A percentile compares a stretch with the other conserved stretches of the same genome.
Conservation (phyloP, 805 yeast genomes). For the Suhomyces sp. region DNA sequence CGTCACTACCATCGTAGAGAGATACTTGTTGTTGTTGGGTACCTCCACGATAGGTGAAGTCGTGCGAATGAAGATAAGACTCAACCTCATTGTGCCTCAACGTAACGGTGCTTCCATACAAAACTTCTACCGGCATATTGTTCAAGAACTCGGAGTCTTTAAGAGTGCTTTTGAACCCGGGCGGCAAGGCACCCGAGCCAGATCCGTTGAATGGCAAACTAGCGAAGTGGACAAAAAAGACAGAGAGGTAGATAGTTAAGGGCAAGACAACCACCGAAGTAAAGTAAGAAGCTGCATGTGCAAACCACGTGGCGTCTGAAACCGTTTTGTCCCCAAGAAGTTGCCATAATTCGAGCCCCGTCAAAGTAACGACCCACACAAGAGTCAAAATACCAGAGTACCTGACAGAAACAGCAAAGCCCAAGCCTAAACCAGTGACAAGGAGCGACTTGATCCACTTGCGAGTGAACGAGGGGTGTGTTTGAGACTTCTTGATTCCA, state of each 20-base stretch:
- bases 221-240: constrained; percentile 58
- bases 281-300: constrained; percentile 40
- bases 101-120: constrained; percentile 68
- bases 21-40: constrained; percentile 79
- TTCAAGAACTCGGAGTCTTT: constrained; percentile 34
- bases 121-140: constrained; percentile 58
- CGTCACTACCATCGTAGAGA: constrained; percentile 57
- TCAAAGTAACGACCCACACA: constrained; percentile 56
- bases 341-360: constrained; percentile 58
- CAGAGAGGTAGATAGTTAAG: constrained; percentile 49
- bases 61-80: constrained; percentile 79
- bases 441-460: constrained; percentile 54
- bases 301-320: constrained; percentile 31
- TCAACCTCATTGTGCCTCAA: constrained; percentile 70
- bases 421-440: constrained; percentile 46
- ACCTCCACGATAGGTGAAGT: constrained; percentile 59
- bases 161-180: constrained; percentile 64
- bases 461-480: constrained; percentile 40
- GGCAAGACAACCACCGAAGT: constrained; percentile 54
- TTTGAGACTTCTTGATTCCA: constrained; percentile 49
- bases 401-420: constrained; percentile 63
- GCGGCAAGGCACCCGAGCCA: constrained; percentile 61
- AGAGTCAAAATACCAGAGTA: constrained; percentile 69
- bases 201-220: constrained; percentile 47
- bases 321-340: constrained; percentile 65